Percentiles rank a stretch among this genome's conserved stretches.
phyloP scores from a whole-genome alignment of 192 early-diverging fungal genomes.

The Umbelopsis ramanniana region DNA sequence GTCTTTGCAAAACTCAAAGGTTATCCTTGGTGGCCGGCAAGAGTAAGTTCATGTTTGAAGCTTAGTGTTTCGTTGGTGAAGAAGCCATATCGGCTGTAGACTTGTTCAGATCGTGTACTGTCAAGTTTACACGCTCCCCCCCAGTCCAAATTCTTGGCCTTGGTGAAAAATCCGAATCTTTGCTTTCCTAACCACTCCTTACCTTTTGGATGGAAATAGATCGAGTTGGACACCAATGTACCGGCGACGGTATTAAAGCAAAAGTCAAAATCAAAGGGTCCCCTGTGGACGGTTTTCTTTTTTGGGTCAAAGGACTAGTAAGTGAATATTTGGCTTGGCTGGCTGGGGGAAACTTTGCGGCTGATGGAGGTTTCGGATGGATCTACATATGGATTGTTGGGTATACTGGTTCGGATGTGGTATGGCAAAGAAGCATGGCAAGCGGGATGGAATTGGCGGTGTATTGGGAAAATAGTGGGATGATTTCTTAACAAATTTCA shows the following conservation, averaged over 20 bases:
- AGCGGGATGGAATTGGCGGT: too few relatives aligned
- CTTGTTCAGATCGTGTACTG: background rate
- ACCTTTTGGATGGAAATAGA: constrained; percentile 24
- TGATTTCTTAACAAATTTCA: too few relatives aligned
- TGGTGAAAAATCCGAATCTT: background rate
- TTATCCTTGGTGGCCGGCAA: constrained; percentile 67
- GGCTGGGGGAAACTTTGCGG: too few relatives aligned
- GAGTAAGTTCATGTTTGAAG: constrained; percentile 41
- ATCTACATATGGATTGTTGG: background rate
- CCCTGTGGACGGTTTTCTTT: constrained; percentile 45
- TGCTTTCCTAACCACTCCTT: background rate
- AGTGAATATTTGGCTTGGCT: constrained; percentile 20
- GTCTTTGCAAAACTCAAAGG: constrained; percentile 67
- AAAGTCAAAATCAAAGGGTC: constrained; percentile 45
- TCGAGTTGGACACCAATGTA: constrained; percentile 44
- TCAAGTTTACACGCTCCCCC: background rate
- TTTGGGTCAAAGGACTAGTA: constrained; percentile 53
- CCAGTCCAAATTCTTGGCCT: background rate
- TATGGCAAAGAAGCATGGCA: too few relatives aligned
- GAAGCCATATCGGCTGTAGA: background rate
- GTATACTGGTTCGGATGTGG: background rate
- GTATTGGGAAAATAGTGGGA: too few relatives aligned
- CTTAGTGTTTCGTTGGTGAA: background rate
- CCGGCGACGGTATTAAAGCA: constrained; percentile 43
- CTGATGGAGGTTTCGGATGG: background rate